Evolutionary conservation across 805 yeast genomes (phyloP).

Genomic region (Lipomyces starkeyi): DNA sequence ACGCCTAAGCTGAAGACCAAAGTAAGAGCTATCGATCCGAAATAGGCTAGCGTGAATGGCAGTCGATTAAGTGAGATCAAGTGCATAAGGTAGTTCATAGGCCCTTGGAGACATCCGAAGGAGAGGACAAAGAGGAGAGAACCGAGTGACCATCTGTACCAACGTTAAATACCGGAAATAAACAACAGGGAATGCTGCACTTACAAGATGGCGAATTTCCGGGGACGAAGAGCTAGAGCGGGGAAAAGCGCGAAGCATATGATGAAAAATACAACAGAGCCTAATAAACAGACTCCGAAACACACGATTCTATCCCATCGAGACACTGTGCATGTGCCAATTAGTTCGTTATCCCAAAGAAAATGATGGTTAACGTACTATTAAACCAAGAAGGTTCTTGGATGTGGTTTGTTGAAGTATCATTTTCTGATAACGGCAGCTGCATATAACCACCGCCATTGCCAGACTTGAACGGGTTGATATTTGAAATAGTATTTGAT

Average conservation of each 20-base stretch:
- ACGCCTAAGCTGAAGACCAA: constrained; percentile 72
- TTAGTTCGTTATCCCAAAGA: neutral
- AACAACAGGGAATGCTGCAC: neutral
- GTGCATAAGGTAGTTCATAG: constrained; percentile 76
- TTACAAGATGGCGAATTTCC: constrained; percentile 73
- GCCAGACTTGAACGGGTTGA: constrained; percentile 31
- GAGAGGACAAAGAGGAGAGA: constrained; percentile 83
- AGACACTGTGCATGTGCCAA: constrained; percentile 47
- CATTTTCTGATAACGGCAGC: constrained; percentile 67
- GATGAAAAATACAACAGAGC: constrained; percentile 79
- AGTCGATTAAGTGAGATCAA: constrained; percentile 75
- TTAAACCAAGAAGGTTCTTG: constrained; percentile 74
- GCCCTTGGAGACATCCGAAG: constrained; percentile 93
- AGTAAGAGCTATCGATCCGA: constrained; percentile 79
- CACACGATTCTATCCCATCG: constrained; percentile 81
- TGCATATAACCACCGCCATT: constrained; percentile 53
- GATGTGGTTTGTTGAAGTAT: constrained; percentile 51
- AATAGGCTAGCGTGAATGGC: constrained; percentile 79
- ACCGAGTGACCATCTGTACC: constrained; percentile 80
- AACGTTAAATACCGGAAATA: constrained; percentile 45
- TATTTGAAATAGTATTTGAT: constrained; percentile 16
- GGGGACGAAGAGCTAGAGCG: constrained; percentile 83
- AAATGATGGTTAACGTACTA: constrained; percentile 25
- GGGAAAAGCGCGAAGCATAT: constrained; percentile 86
- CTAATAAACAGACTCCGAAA: constrained; percentile 75